Percentiles rank a stretch among this genome's conserved stretches.
phyloP scores from a whole-genome alignment of 495 filamentous ascomycete genomes.

The Copromyces sp. region DNA sequence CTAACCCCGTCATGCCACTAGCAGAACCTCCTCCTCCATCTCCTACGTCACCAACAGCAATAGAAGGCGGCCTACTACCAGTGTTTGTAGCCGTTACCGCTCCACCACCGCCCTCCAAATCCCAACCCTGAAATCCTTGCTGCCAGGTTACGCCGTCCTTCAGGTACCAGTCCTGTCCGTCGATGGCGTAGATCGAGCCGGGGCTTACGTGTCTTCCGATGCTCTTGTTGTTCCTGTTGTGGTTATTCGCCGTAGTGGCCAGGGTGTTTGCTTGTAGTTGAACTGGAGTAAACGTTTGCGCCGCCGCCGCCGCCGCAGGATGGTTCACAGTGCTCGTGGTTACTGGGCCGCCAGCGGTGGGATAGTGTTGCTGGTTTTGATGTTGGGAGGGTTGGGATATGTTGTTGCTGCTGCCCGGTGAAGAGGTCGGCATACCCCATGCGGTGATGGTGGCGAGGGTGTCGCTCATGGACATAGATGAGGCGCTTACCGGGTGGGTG shows the following conservation, averaged over 20 bases:
- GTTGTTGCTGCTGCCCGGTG: background rate
- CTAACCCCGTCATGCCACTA: background rate
- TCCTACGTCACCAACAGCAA: background rate
- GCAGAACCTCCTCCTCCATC: background rate
- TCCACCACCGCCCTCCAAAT: conserved; percentile 4
- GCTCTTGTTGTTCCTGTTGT: background rate
- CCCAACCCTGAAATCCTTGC: conserved; percentile 37
- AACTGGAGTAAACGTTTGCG: background rate
- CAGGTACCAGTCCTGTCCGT: conserved; percentile 41
- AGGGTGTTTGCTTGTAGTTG: background rate
- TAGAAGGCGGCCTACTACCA: background rate
- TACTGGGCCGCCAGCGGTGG: background rate
- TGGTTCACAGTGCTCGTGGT: background rate
- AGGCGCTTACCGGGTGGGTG: conserved; percentile 5
- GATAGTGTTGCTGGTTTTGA: background rate
- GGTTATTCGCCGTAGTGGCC: conserved; percentile 1
- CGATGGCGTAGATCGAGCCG: conserved; percentile 26
- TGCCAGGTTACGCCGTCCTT: conserved; percentile 42
- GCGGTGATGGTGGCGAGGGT: conserved; percentile 10
- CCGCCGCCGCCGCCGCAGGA: background rate
- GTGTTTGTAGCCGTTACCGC: conserved; percentile 3
- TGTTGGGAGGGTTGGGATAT: background rate
- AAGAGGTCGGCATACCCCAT: conserved; percentile 16
- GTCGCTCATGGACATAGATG: conserved; percentile 19
- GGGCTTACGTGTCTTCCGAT: conserved; percentile 10